Base-by-base conservation (phyloP, 208 protist species). In the Acanthamoeba royreba region DNA sequence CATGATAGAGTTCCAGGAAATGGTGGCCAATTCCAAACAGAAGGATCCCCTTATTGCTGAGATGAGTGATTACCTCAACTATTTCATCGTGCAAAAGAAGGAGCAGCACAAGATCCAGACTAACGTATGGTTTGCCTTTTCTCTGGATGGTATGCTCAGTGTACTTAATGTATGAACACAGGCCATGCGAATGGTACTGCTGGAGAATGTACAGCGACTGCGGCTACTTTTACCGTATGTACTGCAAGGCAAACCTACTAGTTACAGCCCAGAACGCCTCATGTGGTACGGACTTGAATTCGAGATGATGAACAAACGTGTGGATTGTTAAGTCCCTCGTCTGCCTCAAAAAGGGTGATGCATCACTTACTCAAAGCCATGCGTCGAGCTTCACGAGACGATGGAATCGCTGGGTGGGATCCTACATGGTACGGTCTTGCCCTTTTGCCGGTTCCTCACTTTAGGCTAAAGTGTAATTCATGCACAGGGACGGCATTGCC, bases 351-450 rank as follows among this genome's bases (percentile, higher is more conserved):
- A n/a, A 88, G 79, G 79, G 79, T 38, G 17, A 17, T 88, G 79
- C 79, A 88, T 28, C 79, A 88, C 58, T 28, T 88, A 22, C 19
- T 88, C 22, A 88, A 88, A 38, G 43, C 79, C 28, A 88, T 61
- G 49, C 43, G 79, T 4, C 42, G 79, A 5, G 79, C 79, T 17
- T 19, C 38, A 17, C 43, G 79, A 46, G 79, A 88, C 31, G 49
- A 88, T 38, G 79, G 49, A 31, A 40, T 61, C 4, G 69, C 69
- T 28, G 79, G 79, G 33, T 88, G 79, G 79, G 79, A 88, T 22
- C 79, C 79, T 38, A 88, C 79, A 38, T 88, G 79, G 79, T 88
- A n/a, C n/a, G n/a, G n/a, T n/a, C n/a, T n/a, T n/a, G n/a, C n/a
- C n/a, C n/a, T n/a, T n/a, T n/a, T n/a, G n/a, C n/a, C n/a, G n/a